These are phyloP conservation scores for Vigna nakashimae DNA, from an alignment of 306 rosid genomes.

Conservation along the genomic window DNA sequence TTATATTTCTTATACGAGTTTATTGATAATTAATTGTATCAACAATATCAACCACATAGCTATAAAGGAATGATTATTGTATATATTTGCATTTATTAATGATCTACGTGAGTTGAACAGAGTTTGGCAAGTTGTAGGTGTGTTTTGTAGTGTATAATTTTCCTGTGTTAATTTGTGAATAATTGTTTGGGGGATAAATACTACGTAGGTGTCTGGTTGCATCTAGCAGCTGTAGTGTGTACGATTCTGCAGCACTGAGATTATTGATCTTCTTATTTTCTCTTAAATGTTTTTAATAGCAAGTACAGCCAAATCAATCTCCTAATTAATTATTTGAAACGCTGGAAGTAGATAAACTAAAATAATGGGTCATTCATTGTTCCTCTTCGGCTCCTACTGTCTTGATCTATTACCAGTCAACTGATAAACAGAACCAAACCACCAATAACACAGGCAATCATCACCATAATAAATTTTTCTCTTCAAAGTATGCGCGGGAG, in stretches of 20 bases:
- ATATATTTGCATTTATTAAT: not conserved
- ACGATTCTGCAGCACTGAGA: too few species aligned
- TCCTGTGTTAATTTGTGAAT: not conserved
- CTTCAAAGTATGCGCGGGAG: not conserved
- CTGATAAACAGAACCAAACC: not conserved
- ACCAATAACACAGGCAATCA: conserved; percentile 23
- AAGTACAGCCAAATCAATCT: not conserved
- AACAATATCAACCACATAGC: not conserved
- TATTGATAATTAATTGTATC: not conserved
- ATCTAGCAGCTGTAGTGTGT: not conserved
- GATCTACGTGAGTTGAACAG: not conserved
- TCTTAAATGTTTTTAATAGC: not conserved
- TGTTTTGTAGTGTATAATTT: not conserved
- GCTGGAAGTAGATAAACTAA: not conserved
- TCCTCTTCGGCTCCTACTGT: not conserved
- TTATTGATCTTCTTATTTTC: not conserved
- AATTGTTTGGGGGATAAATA: not conserved
- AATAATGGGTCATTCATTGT: conserved; percentile 21
- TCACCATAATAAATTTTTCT: not conserved
- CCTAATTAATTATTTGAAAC: not conserved
- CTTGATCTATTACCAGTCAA: not conserved
- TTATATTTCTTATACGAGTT: too few species aligned
- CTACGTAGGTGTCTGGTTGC: not conserved
- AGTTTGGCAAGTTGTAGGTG: not conserved
- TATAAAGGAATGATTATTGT: not conserved